Evolutionary conservation across 345 rosid genomes (phyloP).

Genomic region (Firmiana major): DNA sequence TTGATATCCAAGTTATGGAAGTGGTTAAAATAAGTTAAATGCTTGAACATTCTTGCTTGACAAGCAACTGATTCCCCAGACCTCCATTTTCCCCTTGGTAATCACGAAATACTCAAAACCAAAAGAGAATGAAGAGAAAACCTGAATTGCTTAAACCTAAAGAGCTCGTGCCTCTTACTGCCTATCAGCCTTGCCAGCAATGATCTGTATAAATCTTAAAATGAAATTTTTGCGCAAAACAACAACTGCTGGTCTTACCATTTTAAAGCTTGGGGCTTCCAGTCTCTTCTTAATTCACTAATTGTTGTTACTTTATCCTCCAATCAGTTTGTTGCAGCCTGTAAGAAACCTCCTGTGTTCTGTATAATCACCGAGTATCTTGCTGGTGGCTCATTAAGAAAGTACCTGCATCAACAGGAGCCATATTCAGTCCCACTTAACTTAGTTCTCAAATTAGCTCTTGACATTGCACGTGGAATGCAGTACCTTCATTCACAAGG

Average conservation of each 20-base stretch:
- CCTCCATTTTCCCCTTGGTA: neutral
- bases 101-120: neutral
- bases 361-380: conserved; percentile 73
- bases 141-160: neutral
- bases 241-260: neutral
- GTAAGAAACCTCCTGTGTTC: conserved; percentile 65
- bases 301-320: conserved; percentile 10
- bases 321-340: conserved; percentile 68
- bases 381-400: conserved; percentile 64
- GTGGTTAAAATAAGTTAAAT: neutral
- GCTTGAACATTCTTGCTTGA: neutral
- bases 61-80: neutral
- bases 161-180: neutral
- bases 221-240: neutral
- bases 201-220: neutral
- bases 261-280: neutral
- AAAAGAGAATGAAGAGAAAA: neutral
- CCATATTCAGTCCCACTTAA: conserved; percentile 48
- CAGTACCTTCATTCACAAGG: conserved; percentile 71
- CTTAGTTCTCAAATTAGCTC: conserved; percentile 55
- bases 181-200: neutral
- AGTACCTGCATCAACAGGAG: conserved; percentile 67
- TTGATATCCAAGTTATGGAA: neutral
- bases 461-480: conserved; percentile 76
- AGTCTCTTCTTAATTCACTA: neutral